A percentile compares a stretch with the other conserved stretches of the same genome.
phyloP scores from a whole-genome alignment of 305 asterid species.

The Fraxinus xanthoxyloides region DNA sequence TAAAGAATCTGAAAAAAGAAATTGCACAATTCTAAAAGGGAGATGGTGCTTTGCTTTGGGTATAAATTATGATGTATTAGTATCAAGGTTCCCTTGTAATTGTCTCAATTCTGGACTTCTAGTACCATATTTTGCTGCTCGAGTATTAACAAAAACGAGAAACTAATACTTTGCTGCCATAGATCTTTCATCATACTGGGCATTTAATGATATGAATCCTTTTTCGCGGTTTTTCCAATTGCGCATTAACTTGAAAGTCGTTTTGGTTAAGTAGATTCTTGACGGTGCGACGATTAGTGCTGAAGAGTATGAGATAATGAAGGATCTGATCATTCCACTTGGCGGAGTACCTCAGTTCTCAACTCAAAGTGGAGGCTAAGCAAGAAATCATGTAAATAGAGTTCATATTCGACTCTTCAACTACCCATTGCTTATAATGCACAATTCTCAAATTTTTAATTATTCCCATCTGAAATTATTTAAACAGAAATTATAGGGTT shows the following conservation, averaged over 20 bases:
- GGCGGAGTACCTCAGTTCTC: constrained; percentile 79
- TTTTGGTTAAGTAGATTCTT: constrained; percentile 44
- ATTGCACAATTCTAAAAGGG: too few species aligned
- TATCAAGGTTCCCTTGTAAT: too few species aligned
- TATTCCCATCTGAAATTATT: too few species aligned
- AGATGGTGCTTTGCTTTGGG: too few species aligned
- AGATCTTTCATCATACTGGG: too few species aligned
- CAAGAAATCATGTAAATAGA: background rate
- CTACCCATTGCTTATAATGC: background rate
- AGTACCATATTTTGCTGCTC: background rate
- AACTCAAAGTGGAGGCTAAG: constrained; percentile 71
- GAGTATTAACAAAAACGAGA: background rate
- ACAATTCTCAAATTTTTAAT: too few species aligned
- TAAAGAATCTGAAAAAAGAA: too few species aligned
- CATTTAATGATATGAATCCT: background rate
- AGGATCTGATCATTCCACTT: constrained; percentile 73
- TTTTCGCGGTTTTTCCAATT: too few species aligned
- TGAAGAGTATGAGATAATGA: constrained; percentile 73
- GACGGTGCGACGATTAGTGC: constrained; percentile 62
- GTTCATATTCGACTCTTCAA: background rate
- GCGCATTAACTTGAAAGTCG: background rate
- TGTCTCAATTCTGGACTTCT: background rate
- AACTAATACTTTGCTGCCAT: too few species aligned
- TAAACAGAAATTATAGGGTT: background rate
- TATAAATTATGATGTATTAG: too few species aligned